These are phyloP conservation scores for Stagonosporopsis rhizophila DNA, from an alignment of 2,329 filamentous ascomycete species.

Conservation along the genomic window DNA sequence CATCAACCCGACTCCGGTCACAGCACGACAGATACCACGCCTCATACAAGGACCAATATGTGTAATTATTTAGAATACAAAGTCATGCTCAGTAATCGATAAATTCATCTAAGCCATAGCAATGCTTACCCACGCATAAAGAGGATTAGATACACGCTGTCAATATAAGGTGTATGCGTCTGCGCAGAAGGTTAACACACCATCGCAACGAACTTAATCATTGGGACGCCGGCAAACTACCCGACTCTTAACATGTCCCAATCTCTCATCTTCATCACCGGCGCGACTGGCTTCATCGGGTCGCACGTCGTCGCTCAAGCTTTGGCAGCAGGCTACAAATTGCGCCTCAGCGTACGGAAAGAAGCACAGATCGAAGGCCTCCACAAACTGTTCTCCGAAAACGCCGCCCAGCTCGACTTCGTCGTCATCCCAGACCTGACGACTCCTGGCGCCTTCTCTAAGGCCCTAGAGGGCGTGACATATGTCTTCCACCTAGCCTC, in stretches of 20 bases:
- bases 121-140: neutral
- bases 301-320: conserved; percentile 31
- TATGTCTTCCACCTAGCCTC: conserved; percentile 42
- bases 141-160: neutral
- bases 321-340: conserved; percentile 33
- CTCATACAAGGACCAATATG: neutral
- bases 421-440: conserved; percentile 26
- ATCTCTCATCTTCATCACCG: conserved; percentile 39
- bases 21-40: neutral
- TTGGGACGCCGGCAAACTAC: neutral
- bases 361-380: conserved; percentile 21
- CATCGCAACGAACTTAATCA: neutral
- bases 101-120: neutral
- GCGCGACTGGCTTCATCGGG: conserved; percentile 39
- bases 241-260: conserved; percentile 8
- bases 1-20: neutral
- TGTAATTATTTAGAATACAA: neutral
- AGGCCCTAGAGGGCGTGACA: conserved; percentile 28
- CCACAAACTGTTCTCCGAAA: conserved; percentile 16
- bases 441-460: conserved; percentile 19
- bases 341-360: conserved; percentile 36
- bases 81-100: neutral
- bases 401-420: conserved; percentile 17
- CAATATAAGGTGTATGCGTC: neutral
- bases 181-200: neutral